Evolutionary conservation across 345 rosid genomes (phyloP), one percentile per base, ranked within the genome.

Genomic region (Eucalyptus paniculata): DNA sequence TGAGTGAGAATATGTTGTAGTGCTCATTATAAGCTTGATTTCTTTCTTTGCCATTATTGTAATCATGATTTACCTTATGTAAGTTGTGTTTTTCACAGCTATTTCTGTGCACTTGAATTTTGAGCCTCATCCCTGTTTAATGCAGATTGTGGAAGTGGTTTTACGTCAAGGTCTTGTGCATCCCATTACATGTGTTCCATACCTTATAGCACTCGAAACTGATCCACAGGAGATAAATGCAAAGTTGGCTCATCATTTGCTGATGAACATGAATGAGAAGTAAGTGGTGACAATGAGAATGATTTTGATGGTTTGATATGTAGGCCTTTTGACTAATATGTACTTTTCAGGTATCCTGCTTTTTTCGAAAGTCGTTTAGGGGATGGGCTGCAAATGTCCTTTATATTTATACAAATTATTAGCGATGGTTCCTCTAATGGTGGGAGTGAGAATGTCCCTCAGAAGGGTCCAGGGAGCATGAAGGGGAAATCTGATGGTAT

Each of bases 251-350:
- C 99, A 98, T 95, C 99, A 96, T 93, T 93, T 98, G 92, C 96
- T 98, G 92, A 96, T 96, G 98, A 98, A 98, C 91, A 98, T 98
- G 99, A 97, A 98, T 92, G 99, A 98, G 93, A 98, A 98, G 99
- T 98, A 97, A 81, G 91, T 87, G 50, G 86, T 93, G 86, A 37
- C 87, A 58, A 88, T 87, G 47, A 72, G 54, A 65, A 56, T 87
- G 28, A 89, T 40, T 88, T 47, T 90, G 49, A 50, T 67, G 19
- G 86, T 86, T 86, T 28, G 53, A 62, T 51, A 65, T 87, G 56
- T 89, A 62, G 45, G 58, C 88, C 65, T 77, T 50, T 32, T 62
- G 77, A 91, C 93, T 93, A 86, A 90, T 88, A 51, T 86, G 83
- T 86, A 83, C 89, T 87, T 92, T 95, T 88, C 94, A 98, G 99